These are phyloP conservation scores for Apiotrichum brassicae DNA, from an alignment of 1,284 basidiomycete species.

Conservation along the genomic window DNA sequence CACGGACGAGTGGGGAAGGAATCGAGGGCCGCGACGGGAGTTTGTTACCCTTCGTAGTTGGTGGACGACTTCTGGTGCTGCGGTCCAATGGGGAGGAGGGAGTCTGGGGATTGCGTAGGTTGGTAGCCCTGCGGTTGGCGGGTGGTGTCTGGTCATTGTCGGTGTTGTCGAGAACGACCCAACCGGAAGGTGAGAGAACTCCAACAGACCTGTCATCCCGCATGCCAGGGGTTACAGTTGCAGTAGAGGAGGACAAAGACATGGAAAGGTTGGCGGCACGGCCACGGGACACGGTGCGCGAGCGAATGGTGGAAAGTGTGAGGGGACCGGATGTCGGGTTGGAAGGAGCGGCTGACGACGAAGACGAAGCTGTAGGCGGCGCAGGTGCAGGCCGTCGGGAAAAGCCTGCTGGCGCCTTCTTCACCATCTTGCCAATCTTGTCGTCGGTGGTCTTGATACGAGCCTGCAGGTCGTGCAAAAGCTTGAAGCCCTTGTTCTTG, in stretches of 20 bases:
- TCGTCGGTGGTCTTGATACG: constrained; percentile 39
- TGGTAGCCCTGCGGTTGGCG: constrained; percentile 18
- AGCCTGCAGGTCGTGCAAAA: constrained; percentile 38
- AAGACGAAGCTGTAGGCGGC: not conserved
- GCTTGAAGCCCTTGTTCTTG: constrained; percentile 34
- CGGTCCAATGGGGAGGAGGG: constrained; percentile 20
- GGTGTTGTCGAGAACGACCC: constrained; percentile 39
- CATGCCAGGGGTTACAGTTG: not conserved
- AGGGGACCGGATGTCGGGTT: not conserved
- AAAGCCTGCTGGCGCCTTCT: constrained; percentile 1
- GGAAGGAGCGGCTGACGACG: not conserved
- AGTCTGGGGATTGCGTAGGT: constrained; percentile 17
- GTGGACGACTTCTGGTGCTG: not conserved
- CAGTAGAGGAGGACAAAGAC: not conserved
- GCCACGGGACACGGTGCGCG: constrained; percentile 15
- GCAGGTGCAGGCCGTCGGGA: not conserved
- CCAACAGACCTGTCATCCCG: constrained; percentile 2
- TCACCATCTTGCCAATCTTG: constrained; percentile 24
- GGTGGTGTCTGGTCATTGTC: too few species aligned
- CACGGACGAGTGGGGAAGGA: constrained; percentile 35
- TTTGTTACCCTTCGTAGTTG: constrained; percentile 11
- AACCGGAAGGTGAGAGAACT: constrained; percentile 32
- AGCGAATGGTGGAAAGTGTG: constrained; percentile 1
- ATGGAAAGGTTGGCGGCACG: constrained; percentile 1
- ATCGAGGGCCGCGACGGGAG: constrained; percentile 40